A percentile compares a stretch with the other conserved stretches of the same genome.
Evolutionary conservation across 257 asterid genomes (phyloP).

Genomic region (Solanum medicagineum): DNA sequence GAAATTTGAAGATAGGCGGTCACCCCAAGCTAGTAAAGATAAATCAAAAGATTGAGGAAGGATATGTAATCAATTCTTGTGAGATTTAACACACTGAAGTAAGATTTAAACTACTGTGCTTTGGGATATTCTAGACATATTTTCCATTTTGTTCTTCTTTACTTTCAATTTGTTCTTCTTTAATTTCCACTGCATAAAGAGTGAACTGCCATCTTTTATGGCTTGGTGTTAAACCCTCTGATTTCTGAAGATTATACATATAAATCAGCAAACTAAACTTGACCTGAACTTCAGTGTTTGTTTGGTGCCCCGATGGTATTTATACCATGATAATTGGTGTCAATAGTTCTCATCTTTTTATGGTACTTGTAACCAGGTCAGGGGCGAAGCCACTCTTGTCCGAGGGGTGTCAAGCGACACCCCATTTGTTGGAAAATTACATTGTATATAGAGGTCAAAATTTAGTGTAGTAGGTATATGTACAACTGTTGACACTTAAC

Average conservation of each 20-base stretch:
- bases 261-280: neutral
- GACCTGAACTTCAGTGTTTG: neutral
- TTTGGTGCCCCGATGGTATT: neutral
- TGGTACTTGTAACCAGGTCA: neutral
- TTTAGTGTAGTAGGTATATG: no score
- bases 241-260: neutral
- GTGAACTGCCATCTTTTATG: neutral
- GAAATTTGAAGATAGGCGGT: neutral
- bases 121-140: neutral
- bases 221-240: neutral
- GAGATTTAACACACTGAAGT: neutral
- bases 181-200: neutral
- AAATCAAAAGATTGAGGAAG: neutral
- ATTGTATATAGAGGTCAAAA: no score
- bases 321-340: neutral
- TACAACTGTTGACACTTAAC: no score
- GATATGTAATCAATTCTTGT: neutral
- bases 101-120: neutral
- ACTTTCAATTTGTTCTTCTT: neutral
- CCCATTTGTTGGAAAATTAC: no score
- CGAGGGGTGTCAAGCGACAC: no score
- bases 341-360: neutral
- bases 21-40: neutral
- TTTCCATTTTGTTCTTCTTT: neutral
- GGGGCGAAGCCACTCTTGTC: no score